Percentiles rank a stretch among this genome's conserved stretches.
Evolutionary conservation across 2,329 filamentous ascomycete species (phyloP).

Genomic region (Ceratocystis cubensis): DNA sequence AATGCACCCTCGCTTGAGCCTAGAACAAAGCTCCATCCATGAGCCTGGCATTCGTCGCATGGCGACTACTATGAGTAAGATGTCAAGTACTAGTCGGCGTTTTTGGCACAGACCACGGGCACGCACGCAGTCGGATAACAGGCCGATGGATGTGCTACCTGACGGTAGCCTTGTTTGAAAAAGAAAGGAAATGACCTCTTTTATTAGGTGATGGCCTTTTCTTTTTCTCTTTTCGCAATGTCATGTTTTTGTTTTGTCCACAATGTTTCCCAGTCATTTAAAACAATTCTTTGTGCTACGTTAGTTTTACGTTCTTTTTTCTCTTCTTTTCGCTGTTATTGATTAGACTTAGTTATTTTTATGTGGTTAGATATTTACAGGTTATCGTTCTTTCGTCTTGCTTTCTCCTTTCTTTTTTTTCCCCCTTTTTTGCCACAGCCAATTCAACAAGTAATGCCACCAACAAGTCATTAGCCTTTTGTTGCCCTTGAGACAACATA

Average conservation of each 20-base stretch:
- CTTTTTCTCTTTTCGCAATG: neutral
- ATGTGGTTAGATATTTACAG: neutral
- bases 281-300: no score
- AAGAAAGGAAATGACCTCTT: neutral
- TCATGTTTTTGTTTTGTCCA: neutral
- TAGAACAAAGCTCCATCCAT: slow-evolving; percentile 16
- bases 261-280: neutral
- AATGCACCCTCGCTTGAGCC: slow-evolving; percentile 12
- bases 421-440: neutral
- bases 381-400: neutral
- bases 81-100: slow-evolving; percentile 18
- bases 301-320: neutral
- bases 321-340: neutral
- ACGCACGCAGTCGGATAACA: slow-evolving; percentile 19
- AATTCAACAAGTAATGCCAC: neutral
- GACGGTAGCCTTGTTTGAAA: slow-evolving; percentile 20
- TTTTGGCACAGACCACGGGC: slow-evolving; percentile 19
- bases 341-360: slow-evolving; percentile 4
- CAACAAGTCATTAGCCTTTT: neutral
- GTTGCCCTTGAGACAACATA: neutral
- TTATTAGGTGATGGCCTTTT: neutral
- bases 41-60: slow-evolving; percentile 17
- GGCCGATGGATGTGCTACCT: slow-evolving; percentile 15
- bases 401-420: neutral
- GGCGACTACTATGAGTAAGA: slow-evolving; percentile 20